A percentile compares a stretch with the other conserved stretches of the same genome.
Evolutionary conservation across 768 basidiomycete genomes (phyloP).

Genomic region (Suillus clintonianus): DNA sequence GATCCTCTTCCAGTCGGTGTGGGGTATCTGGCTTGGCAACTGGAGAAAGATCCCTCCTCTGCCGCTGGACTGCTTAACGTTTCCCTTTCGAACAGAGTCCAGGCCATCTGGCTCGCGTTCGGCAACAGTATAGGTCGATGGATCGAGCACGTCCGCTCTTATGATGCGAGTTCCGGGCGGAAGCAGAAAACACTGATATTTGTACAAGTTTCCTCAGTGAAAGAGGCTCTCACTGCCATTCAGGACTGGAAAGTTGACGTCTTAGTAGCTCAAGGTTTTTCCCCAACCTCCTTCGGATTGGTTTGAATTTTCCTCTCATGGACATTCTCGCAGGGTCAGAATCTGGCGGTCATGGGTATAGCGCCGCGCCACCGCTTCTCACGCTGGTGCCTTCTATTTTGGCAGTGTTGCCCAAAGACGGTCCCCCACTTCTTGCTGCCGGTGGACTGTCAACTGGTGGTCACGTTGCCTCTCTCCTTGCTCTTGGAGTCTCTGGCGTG

Average conservation of each 20-base stretch:
- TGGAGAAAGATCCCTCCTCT: conserved; percentile 49
- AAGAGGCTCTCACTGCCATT: conserved; percentile 60
- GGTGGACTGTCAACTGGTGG: conserved; percentile 70
- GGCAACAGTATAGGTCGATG: conserved; percentile 59
- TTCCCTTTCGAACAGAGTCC: conserved; percentile 56
- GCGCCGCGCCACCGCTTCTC: conserved; percentile 57
- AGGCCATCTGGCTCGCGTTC: conserved; percentile 77
- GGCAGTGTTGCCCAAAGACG: conserved; percentile 38
- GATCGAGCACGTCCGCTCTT: conserved; percentile 60
- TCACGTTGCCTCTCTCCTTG: conserved; percentile 65
- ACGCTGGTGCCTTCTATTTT: conserved; percentile 61
- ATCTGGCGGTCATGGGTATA: conserved; percentile 75
- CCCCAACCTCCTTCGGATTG: conserved; percentile 3
- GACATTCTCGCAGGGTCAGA: conserved; percentile 57
- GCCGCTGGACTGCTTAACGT: conserved; percentile 46
- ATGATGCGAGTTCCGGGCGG: conserved; percentile 45
- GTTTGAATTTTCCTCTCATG: conserved; percentile 5
- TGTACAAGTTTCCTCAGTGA: conserved; percentile 61
- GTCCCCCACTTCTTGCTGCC: conserved; percentile 66
- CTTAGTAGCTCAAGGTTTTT: conserved; percentile 75
- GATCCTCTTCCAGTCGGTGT: conserved; percentile 60
- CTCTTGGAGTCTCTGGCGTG: conserved; percentile 67
- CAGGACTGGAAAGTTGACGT: conserved; percentile 73
- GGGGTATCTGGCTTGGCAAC: conserved; percentile 73
- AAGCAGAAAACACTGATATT: conserved; percentile 55